Conservation (phyloP, 169 alveolate species). For the Plasmodium chabaudi region DNA sequence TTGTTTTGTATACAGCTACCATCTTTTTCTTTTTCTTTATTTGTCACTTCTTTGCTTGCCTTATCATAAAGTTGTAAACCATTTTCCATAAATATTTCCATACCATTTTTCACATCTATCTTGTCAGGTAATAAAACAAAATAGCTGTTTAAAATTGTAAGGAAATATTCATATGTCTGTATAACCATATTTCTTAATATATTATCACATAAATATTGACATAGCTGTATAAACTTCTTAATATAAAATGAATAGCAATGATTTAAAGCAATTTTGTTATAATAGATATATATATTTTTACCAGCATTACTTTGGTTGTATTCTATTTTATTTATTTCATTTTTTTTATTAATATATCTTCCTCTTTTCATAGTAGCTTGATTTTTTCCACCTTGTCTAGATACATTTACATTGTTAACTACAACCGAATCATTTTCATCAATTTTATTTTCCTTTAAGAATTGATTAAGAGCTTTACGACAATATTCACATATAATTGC, state of each 20-base stretch:
- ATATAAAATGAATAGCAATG: slow-evolving; percentile 40
- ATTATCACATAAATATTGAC: slow-evolving; percentile 62
- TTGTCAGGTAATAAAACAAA: slow-evolving; percentile 5
- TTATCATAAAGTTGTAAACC: too few relatives aligned
- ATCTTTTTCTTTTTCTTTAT: background rate
- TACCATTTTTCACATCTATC: background rate
- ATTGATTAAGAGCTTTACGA: slow-evolving; percentile 17
- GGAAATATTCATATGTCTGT: slow-evolving; percentile 35
- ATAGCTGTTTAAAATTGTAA: slow-evolving; percentile 2
- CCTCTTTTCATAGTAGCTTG: background rate
- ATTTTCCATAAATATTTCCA: background rate
- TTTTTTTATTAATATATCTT: background rate
- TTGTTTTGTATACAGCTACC: background rate
- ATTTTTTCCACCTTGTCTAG: background rate
- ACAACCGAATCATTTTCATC: background rate
- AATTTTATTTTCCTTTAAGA: slow-evolving; percentile 17
- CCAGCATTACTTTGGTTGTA: background rate
- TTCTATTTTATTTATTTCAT: background rate
- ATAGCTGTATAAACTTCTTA: slow-evolving; percentile 28
- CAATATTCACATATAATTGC: slow-evolving; percentile 28
- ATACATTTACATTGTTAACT: background rate
- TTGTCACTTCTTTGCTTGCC: too few relatives aligned
- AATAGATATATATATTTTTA: slow-evolving; percentile 19
- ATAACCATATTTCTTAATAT: slow-evolving; percentile 20
- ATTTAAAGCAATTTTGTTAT: slow-evolving; percentile 43